Evolutionary conservation across 164 flowering plant genomes (phyloP).

Genomic region (Dillenia suffruticosa): DNA sequence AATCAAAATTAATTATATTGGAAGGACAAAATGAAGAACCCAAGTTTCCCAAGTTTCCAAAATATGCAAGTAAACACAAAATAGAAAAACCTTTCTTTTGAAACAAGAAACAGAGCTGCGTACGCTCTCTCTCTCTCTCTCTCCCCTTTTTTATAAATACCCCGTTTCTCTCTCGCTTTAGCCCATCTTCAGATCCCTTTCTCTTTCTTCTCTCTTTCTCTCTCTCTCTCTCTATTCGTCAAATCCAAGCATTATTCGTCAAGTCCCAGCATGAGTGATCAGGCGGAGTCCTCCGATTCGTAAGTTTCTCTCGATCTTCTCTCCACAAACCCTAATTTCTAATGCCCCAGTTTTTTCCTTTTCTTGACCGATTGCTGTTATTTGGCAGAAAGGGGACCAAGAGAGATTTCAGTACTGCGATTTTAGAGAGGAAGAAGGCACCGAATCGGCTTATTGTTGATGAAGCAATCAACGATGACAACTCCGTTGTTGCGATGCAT

Average conservation of each 20-base stretch:
- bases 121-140: too few relatives aligned
- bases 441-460: slow-evolving; percentile 78
- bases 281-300: slow-evolving; percentile 68
- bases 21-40: too few relatives aligned
- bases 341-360: background rate
- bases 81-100: slow-evolving; percentile 22
- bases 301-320: slow-evolving; percentile 16
- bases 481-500: slow-evolving; percentile 73
- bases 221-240: background rate
- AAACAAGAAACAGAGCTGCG: slow-evolving; percentile 32
- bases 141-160: slow-evolving; percentile 12
- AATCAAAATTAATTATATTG: too few relatives aligned
- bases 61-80: slow-evolving; percentile 2
- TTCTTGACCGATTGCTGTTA: slow-evolving; percentile 2
- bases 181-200: slow-evolving; percentile 11
- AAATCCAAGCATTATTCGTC: too few relatives aligned
- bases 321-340: background rate
- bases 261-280: slow-evolving; percentile 24
- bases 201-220: background rate
- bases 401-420: slow-evolving; percentile 81
- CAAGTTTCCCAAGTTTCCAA: background rate
- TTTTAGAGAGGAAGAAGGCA: slow-evolving; percentile 80
- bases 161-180: background rate
- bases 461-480: slow-evolving; percentile 76
- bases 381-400: slow-evolving; percentile 54